These are phyloP conservation scores for Coemansia sp. DNA, from an alignment of 192 early-diverging fungal genomes.

Conservation along the genomic window DNA sequence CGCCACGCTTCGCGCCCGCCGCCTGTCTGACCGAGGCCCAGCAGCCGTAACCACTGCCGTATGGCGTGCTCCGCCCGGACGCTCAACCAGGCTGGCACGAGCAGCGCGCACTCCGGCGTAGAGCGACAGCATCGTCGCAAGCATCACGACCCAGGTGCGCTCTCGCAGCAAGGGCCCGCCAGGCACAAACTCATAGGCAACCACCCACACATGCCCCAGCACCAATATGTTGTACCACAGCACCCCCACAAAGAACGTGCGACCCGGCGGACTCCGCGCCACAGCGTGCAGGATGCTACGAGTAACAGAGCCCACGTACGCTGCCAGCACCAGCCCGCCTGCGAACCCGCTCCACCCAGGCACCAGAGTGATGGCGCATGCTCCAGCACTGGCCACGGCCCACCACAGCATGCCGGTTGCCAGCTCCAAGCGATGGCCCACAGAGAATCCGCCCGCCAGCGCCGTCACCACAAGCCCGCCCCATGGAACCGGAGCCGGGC, in stretches of 20 bases:
- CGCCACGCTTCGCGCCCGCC: conserved; percentile 14
- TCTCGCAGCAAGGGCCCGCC: conserved; percentile 71
- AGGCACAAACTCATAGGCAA: conserved; percentile 83
- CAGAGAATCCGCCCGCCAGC: conserved; percentile 58
- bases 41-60: not conserved
- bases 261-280: conserved; percentile 61
- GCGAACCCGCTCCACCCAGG: conserved; percentile 64
- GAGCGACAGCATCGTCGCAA: conserved; percentile 57
- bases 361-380: conserved; percentile 58
- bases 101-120: conserved; percentile 59
- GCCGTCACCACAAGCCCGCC: conserved; percentile 62
- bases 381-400: conserved; percentile 54
- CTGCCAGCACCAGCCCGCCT: conserved; percentile 62
- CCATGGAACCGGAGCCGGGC: conserved; percentile 71
- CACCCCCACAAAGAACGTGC: conserved; percentile 60
- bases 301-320: conserved; percentile 59
- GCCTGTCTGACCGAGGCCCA: conserved; percentile 6
- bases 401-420: conserved; percentile 59
- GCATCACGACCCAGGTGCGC: conserved; percentile 69
- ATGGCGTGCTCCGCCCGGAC: not conserved
- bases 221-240: conserved; percentile 70
- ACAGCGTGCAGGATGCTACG: conserved; percentile 60
- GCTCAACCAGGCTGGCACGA: conserved; percentile 19
- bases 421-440: conserved; percentile 36
- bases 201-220: conserved; percentile 75